Base-by-base conservation (phyloP, 2,329 filamentous ascomycete genomes). In the Apiospora hydei region DNA sequence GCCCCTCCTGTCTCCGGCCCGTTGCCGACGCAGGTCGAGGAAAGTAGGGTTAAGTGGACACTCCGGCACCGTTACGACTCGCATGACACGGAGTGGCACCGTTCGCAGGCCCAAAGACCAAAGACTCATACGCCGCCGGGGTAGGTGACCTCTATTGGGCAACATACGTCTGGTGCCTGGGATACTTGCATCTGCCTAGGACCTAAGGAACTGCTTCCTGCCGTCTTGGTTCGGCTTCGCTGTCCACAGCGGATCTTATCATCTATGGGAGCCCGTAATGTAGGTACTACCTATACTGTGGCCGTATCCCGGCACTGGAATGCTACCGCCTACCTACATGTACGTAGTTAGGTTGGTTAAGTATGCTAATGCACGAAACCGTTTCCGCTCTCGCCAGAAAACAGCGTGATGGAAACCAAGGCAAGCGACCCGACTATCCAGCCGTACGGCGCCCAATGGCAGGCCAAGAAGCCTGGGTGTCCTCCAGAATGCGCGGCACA, bases 401-500 rank as follows among this genome's bases (percentile, higher is more conserved):
- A 41, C 57, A 41, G 41, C 34, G 57, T 64, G 57, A 64, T 64
- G 41, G 57, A 41, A 38, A 64, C 57, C 34, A 64, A 30, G 57
- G 34, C 57, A 38, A 41, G 8, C 21, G 34, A 64, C 57, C 24
- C 10, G 57, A 38, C 34, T 41, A 41, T 41, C 57, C 57, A 64
- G 57, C 57, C 57, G 57, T 64, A 64, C 34, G 57, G 57, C 34
- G 57, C 34, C 57, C 57, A 64, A 64, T 64, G 57, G 21, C 57
- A n/a, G 34, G 57, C 30, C 57, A 41, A 41, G 57, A 38, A 64
- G 21, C 57, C 30, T 64, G 57, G 57, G 21, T 64, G 34, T n/a
- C 57, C 57, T 64, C 34, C 57, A 38, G 34, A 24, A 24, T 64
- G 18, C 34, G n/a, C 34, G 34, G 30, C 57, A 64, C 57, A 38